Base-by-base conservation (phyloP, 2,329 filamentous ascomycete species). In the Trichoderma sp. region DNA sequence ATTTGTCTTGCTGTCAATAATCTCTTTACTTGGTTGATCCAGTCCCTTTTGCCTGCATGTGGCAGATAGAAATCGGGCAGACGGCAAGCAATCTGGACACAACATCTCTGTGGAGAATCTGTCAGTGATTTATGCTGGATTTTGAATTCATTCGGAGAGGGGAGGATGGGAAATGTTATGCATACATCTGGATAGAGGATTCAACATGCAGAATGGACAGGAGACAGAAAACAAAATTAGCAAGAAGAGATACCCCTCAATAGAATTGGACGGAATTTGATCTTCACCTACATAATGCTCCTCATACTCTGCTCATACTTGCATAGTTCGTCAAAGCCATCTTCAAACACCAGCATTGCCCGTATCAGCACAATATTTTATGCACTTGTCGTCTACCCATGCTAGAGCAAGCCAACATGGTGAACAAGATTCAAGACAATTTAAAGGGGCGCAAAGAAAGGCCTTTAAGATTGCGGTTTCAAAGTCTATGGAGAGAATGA, bases 181-280 rank as follows among this genome's bases (percentile, higher is more conserved):
- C 26, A 30, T 21, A 21, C 21, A 21, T 18, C 24, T 54, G 32
- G 16, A 16, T n/a, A 55, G 10, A 32, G 10, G 43, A 55, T 60
- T 11, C 16, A 16, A 18, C n/a, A 28, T 13, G 18, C 10, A 24
- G 16, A 13, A 13, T 60, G 71, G 70, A 71, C 70, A 51, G 66
- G 69, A 64, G 70, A 72, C 66, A 72, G 71, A 72, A 71, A 75
- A 71, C 0, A 26, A 51, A 49, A n/a, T 4, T 71, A 71, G 69
- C 63, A 72, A 69, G 72, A 71, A 73, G 72, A 76, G 72, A 78
- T 75, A 76, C 68, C 74, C 74, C 74, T 74, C 70, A 73, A 66
- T 58, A 59, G 70, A 73, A 75, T 75, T 49, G 60, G 55, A 59
- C 72, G 72, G 70, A 74, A 69, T 69, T 72, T 73, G 73, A 73